These are phyloP conservation scores for Xylaria cubensis DNA, from an alignment of 495 filamentous ascomycete species.

Conservation along the genomic window DNA sequence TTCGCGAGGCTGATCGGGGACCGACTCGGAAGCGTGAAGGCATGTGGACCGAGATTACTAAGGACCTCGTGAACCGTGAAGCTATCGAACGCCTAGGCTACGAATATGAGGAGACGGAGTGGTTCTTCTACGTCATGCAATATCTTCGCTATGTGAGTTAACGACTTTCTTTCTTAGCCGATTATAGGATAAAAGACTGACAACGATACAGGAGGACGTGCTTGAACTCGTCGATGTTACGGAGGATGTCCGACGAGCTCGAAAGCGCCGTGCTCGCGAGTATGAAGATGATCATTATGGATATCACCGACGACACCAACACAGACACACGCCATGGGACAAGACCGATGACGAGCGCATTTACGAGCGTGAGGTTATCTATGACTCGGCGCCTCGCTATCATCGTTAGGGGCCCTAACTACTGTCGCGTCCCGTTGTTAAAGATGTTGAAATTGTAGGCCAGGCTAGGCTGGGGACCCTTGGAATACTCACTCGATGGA, in stretches of 20 bases:
- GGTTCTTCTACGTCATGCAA: slow-evolving; percentile 90
- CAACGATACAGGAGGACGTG: slow-evolving; percentile 76
- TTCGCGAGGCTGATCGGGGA: slow-evolving; percentile 37
- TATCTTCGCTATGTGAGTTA: slow-evolving; percentile 86
- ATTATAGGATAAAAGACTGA: slow-evolving; percentile 30
- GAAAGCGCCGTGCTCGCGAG: slow-evolving; percentile 78
- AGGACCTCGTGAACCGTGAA: slow-evolving; percentile 86
- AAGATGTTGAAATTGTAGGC: background rate
- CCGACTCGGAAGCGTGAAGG: slow-evolving; percentile 61
- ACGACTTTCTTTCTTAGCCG: background rate
- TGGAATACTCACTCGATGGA: background rate
- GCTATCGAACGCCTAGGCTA: slow-evolving; percentile 86
- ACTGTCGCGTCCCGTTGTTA: background rate
- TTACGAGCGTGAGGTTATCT: slow-evolving; percentile 64
- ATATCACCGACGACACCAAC: slow-evolving; percentile 66
- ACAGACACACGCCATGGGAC: slow-evolving; percentile 42
- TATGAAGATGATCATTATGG: slow-evolving; percentile 76
- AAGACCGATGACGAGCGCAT: slow-evolving; percentile 62
- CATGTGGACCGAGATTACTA: slow-evolving; percentile 98
- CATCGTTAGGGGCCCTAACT: slow-evolving; percentile 34
- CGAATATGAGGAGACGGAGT: slow-evolving; percentile 89
- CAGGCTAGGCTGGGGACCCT: background rate
- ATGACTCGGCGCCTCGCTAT: slow-evolving; percentile 48
- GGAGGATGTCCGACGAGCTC: slow-evolving; percentile 78
- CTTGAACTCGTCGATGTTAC: slow-evolving; percentile 80